Base-by-base conservation (phyloP, 768 basidiomycete genomes). In the Suillus variegatus region DNA sequence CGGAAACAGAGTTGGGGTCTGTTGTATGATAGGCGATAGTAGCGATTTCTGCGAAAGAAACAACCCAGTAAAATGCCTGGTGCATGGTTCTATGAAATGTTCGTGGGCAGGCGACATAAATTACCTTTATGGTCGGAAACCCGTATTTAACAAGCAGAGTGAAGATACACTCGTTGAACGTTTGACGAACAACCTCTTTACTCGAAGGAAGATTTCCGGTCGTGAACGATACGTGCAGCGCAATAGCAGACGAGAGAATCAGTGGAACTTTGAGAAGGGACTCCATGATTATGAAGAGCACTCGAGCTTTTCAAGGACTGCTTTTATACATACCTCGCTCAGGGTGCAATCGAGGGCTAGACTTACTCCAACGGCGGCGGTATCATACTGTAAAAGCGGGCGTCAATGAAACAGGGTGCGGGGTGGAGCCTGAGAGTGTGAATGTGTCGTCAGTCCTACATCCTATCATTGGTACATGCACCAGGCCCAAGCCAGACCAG, bases 181-280 rank as follows among this genome's bases (percentile, higher is more conserved):
- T 40, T n/a, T 16, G 44, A n/a, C 14, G 18, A 25, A 66, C 70
- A 60, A 82, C 79, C 43, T 75, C 74, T 52, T 70, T 66, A 9
- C 66, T 62, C 4, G 82, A 79, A 10, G 82, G 81, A 18, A 80
- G 78, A 54, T 81, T 73, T 16, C 83, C 82, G 63, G 84, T 80
- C 1, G 84, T 84, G 10, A 77, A 72, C 16, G 81, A 76, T 25
- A 77, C 70, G n/a, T 82, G 81, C 6, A 84, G 63, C 20, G 78
- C 80, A 40, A 79, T 66, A 72, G 80, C 79, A 44, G 81, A 79
- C 36, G 79, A 71, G 35, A 82, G 65, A 47, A 82, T 75, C 67
- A 78, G 80, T 14, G 81, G 80, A 62, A 84, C 72, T 67, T 79
- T 82, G 51, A 81, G 52, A 41, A 80, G 67, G 35, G 77, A 70